These are phyloP conservation scores for Westerdykella aurantiaca DNA, from an alignment of 2,329 filamentous ascomycete species.

Conservation along the genomic window DNA sequence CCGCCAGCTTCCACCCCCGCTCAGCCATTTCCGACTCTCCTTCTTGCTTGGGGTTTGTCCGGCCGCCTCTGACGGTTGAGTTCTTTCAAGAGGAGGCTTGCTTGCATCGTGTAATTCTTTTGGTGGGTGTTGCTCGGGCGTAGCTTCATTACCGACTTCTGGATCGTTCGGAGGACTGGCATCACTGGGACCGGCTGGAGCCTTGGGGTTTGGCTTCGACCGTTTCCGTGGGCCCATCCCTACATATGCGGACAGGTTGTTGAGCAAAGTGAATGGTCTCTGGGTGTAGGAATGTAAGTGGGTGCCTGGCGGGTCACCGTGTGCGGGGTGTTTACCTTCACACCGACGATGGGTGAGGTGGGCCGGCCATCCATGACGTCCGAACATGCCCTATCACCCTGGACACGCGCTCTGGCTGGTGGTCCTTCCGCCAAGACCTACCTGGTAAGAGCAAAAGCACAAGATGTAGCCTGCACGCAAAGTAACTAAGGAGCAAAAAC, in stretches of 20 bases:
- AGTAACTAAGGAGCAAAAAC: too few species aligned
- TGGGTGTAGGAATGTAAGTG: slow-evolving; percentile 6
- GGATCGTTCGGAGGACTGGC: slow-evolving; percentile 4
- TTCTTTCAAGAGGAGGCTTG: slow-evolving; percentile 10
- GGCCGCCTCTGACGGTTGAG: slow-evolving; percentile 11
- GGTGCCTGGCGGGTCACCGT: slow-evolving; percentile 3
- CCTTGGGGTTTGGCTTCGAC: slow-evolving; percentile 35
- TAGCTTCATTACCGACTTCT: slow-evolving; percentile 10
- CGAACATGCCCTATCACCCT: not conserved
- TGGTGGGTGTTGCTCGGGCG: slow-evolving; percentile 8
- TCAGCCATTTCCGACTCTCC: slow-evolving; percentile 39
- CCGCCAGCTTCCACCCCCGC: slow-evolving; percentile 40
- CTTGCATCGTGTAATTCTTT: slow-evolving; percentile 14
- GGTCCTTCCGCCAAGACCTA: too few species aligned
- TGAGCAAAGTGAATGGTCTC: slow-evolving; percentile 16
- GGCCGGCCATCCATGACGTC: not conserved
- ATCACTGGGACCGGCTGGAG: slow-evolving; percentile 13
- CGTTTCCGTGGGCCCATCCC: slow-evolving; percentile 41
- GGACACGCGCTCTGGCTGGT: too few species aligned
- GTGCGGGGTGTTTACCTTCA: slow-evolving; percentile 13
- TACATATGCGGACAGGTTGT: slow-evolving; percentile 7
- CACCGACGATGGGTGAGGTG: slow-evolving; percentile 6
- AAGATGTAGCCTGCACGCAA: too few species aligned
- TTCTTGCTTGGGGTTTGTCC: slow-evolving; percentile 18
- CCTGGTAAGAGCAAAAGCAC: too few species aligned